A percentile compares a stretch with the other conserved stretches of the same genome.
Evolutionary conservation across 345 rosid species (phyloP).

Genomic region (Hypericum androsaemum): DNA sequence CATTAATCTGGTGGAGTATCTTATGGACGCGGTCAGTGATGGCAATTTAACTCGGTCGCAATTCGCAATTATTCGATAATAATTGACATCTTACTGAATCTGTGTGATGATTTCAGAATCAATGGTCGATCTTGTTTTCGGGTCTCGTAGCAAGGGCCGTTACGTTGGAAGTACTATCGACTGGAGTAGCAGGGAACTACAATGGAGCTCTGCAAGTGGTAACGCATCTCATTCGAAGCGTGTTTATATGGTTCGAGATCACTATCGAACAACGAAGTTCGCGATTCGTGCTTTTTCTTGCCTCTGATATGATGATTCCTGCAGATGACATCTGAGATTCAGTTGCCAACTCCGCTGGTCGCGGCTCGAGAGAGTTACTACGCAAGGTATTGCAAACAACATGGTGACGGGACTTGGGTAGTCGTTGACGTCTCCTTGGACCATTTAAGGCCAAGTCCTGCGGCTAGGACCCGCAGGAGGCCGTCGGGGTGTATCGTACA

Average conservation of each 20-base stretch:
- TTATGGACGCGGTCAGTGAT: slow-evolving; percentile 61
- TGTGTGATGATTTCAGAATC: slow-evolving; percentile 36
- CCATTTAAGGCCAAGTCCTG: slow-evolving; percentile 40
- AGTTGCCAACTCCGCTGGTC: slow-evolving; percentile 68
- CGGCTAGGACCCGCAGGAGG: slow-evolving; percentile 48
- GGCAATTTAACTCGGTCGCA: not conserved
- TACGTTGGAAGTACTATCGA: slow-evolving; percentile 51
- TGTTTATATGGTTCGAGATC: not conserved
- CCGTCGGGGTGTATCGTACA: slow-evolving; percentile 91
- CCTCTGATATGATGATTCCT: slow-evolving; percentile 2
- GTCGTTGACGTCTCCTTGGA: slow-evolving; percentile 93
- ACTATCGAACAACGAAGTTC: not conserved
- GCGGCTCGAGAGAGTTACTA: slow-evolving; percentile 68
- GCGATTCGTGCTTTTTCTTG: not conserved
- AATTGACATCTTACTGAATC: not conserved
- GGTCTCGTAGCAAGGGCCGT: slow-evolving; percentile 61
- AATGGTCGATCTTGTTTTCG: slow-evolving; percentile 64
- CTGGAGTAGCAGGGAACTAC: slow-evolving; percentile 58
- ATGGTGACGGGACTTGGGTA: slow-evolving; percentile 71
- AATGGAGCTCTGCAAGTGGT: slow-evolving; percentile 83
- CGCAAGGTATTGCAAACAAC: slow-evolving; percentile 69
- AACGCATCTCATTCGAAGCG: slow-evolving; percentile 4
- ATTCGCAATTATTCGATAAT: not conserved
- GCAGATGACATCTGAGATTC: slow-evolving; percentile 81
- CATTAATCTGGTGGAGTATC: slow-evolving; percentile 52